Conservation (phyloP, 345 rosid genomes). For the Linum tenue region DNA sequence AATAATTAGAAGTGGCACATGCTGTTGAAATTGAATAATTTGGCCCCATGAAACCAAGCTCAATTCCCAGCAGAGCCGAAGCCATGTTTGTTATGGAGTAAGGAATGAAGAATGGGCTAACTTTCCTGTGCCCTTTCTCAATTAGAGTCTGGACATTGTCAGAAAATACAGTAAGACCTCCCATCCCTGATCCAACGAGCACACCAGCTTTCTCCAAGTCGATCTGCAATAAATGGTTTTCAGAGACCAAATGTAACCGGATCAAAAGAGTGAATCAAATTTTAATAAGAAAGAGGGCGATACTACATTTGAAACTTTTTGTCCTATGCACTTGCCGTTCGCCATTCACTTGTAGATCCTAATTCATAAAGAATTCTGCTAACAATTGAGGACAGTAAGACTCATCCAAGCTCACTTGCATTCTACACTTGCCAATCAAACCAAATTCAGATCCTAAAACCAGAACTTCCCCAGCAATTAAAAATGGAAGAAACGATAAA, state of each 20-base stretch:
- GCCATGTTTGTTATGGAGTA: conserved; percentile 94
- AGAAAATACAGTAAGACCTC: conserved; percentile 83
- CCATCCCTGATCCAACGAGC: conserved; percentile 98
- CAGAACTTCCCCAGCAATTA: too few relatives aligned
- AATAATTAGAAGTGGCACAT: conserved; percentile 93
- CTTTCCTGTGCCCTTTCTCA: conserved; percentile 80
- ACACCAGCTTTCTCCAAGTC: conserved; percentile 80
- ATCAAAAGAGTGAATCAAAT: too few relatives aligned
- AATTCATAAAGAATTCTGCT: background rate
- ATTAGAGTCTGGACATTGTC: conserved; percentile 77
- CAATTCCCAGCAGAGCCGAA: conserved; percentile 88
- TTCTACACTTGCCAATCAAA: background rate
- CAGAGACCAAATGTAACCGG: background rate
- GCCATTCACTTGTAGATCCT: background rate
- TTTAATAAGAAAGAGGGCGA: too few relatives aligned
- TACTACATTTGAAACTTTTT: too few relatives aligned
- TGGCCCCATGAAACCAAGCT: conserved; percentile 97
- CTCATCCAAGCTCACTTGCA: too few relatives aligned
- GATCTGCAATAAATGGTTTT: conserved; percentile 37
- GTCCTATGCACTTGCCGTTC: background rate
- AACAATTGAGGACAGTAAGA: background rate
- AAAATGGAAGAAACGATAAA: too few relatives aligned
- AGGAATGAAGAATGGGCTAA: conserved; percentile 87
- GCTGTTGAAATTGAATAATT: conserved; percentile 98
- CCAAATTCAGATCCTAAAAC: background rate